These are phyloP conservation scores for Tinospora cordifolia DNA, from an alignment of 164 flowering plant species.

Conservation along the genomic window DNA sequence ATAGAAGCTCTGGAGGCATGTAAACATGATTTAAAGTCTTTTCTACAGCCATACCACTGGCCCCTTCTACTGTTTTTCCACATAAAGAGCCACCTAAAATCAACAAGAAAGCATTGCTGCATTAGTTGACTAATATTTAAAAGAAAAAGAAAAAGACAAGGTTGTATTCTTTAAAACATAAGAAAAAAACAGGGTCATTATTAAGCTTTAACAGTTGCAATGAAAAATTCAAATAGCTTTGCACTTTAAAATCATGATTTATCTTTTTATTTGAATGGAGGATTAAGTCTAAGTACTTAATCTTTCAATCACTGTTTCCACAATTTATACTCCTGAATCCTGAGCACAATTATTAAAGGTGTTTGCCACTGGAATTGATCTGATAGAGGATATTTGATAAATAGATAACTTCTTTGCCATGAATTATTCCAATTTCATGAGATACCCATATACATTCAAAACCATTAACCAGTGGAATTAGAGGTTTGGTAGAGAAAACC, in stretches of 20 bases:
- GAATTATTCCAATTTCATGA: too few species aligned
- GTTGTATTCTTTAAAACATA: too few species aligned
- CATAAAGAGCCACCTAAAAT: neutral
- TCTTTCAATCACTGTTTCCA: neutral
- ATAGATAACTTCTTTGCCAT: neutral
- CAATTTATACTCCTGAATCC: neutral
- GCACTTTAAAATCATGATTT: too few species aligned
- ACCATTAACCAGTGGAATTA: too few species aligned
- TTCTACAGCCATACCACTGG: slow-evolving; percentile 12
- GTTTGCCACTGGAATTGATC: neutral
- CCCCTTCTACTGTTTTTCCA: neutral
- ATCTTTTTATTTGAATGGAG: neutral
- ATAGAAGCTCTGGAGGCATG: slow-evolving; percentile 89
- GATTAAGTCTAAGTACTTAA: neutral
- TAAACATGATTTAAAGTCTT: slow-evolving; percentile 40
- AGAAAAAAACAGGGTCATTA: neutral
- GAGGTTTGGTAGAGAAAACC: neutral
- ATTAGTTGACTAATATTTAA: neutral
- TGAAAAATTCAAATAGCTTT: too few species aligned
- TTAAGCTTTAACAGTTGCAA: too few species aligned
- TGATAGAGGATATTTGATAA: neutral
- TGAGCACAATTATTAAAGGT: neutral
- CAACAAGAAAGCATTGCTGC: neutral
- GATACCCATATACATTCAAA: too few species aligned
- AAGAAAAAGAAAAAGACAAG: too few species aligned